phyloP scores from a whole-genome alignment of 1,139 yeast species.

The Taphrina deformans region DNA sequence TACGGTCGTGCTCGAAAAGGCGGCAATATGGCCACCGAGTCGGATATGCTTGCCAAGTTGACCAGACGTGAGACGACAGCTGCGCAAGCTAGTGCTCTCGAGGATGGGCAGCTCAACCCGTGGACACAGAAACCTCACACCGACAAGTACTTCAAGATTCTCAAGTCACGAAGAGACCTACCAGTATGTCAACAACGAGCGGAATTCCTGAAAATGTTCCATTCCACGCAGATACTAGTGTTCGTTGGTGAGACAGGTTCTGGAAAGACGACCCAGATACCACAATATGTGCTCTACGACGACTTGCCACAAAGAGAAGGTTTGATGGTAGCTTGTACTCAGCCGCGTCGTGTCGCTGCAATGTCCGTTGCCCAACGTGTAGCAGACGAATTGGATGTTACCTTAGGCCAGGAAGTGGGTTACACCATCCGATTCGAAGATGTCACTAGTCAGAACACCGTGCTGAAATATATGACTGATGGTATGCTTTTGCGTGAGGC shows the following conservation, averaged over 20 bases:
- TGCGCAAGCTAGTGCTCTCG: constrained; percentile 57
- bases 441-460: constrained; percentile 73
- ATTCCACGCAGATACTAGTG: constrained; percentile 88
- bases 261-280: constrained; percentile 96
- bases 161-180: constrained; percentile 74
- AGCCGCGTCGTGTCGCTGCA: constrained; percentile 97
- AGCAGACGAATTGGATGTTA: constrained; percentile 93
- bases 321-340: constrained; percentile 89
- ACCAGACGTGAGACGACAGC: constrained; percentile 75
- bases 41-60: constrained; percentile 25
- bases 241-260: constrained; percentile 99
- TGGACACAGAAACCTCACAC: constrained; percentile 69
- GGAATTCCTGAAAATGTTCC: constrained; percentile 80
- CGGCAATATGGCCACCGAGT: constrained; percentile 26
- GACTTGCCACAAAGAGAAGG: constrained; percentile 83
- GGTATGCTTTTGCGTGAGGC: constrained; percentile 98
- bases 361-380: constrained; percentile 97
- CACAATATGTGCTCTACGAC: constrained; percentile 90
- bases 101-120: constrained; percentile 67
- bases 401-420: constrained; percentile 89
- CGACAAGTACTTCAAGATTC: constrained; percentile 69
- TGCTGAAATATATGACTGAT: constrained; percentile 95
- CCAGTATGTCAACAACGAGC: constrained; percentile 90
- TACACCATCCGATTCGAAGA: constrained; percentile 92
- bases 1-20: constrained; percentile 12